These are phyloP conservation scores for Stephania yunnanensis DNA, from an alignment of 164 flowering plant genomes.

Conservation along the genomic window DNA sequence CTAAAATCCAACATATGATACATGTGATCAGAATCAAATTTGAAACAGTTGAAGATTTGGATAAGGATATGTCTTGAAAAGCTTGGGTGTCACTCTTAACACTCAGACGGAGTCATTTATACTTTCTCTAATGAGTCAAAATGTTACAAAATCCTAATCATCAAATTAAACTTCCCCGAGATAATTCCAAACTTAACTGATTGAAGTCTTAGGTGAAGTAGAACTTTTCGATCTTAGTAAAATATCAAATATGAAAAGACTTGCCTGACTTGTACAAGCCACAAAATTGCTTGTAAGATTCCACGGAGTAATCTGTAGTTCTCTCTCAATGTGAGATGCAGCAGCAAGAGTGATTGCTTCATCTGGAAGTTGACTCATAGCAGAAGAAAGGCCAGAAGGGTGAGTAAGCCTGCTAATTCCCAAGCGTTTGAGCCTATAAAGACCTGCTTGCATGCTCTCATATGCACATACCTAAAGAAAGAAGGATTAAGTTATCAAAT, in stretches of 20 bases:
- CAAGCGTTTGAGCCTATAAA: constrained; percentile 75
- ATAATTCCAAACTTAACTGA: too few relatives aligned
- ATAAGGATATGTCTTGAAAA: too few relatives aligned
- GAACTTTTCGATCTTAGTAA: too few relatives aligned
- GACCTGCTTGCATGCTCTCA: constrained; percentile 95
- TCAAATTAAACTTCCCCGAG: too few relatives aligned
- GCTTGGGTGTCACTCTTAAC: too few relatives aligned
- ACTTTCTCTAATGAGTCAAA: too few relatives aligned
- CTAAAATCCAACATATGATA: too few relatives aligned
- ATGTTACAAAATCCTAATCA: too few relatives aligned
- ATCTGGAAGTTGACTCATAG: constrained; percentile 95
- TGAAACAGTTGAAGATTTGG: too few relatives aligned
- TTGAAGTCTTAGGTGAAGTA: too few relatives aligned
- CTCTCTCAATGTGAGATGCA: constrained; percentile 97
- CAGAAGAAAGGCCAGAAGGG: constrained; percentile 68
- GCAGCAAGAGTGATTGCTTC: constrained; percentile 97
- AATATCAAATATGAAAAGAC: background rate
- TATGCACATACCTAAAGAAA: constrained; percentile 74
- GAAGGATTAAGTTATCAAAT: constrained; percentile 3
- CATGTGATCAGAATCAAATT: too few relatives aligned
- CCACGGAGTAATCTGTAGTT: constrained; percentile 95
- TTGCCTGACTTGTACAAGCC: constrained; percentile 83
- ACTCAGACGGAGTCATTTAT: too few relatives aligned
- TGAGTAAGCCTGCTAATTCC: constrained; percentile 71
- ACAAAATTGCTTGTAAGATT: constrained; percentile 91